Conservation (phyloP, 2,329 filamentous ascomycete species). For the Xylariaceae sp. region DNA sequence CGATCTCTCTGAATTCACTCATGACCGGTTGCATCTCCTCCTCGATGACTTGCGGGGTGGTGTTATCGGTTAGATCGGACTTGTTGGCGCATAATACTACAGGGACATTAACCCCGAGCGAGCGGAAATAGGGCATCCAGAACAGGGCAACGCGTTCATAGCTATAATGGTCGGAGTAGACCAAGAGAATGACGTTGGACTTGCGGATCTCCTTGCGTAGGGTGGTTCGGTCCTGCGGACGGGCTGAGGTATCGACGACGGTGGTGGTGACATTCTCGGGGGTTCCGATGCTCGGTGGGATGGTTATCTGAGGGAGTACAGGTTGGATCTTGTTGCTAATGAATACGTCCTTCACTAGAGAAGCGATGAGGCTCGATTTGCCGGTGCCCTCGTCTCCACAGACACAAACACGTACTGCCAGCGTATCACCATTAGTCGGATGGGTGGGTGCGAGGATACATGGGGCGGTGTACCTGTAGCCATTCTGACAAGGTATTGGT, state of each 20-base stretch:
- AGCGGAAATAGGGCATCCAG: slow-evolving; percentile 98
- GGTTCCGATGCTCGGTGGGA: slow-evolving; percentile 88
- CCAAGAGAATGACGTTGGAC: slow-evolving; percentile 93
- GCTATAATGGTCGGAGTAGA: slow-evolving; percentile 98
- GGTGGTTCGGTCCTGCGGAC: slow-evolving; percentile 88
- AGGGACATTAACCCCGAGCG: slow-evolving; percentile 96
- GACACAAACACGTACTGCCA: slow-evolving; percentile 82
- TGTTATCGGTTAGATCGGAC: slow-evolving; percentile 79
- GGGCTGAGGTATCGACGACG: slow-evolving; percentile 94
- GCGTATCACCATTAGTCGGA: slow-evolving; percentile 10
- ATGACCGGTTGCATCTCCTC: slow-evolving; percentile 98
- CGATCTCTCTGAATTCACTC: slow-evolving; percentile 98
- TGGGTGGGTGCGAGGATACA: neutral
- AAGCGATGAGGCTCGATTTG: slow-evolving; percentile 91
- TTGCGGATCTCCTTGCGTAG: slow-evolving; percentile 94
- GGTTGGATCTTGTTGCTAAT: slow-evolving; percentile 94
- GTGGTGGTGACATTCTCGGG: slow-evolving; percentile 97
- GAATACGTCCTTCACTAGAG: slow-evolving; percentile 95
- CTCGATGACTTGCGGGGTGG: slow-evolving; percentile 82
- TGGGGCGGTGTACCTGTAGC: slow-evolving; percentile 29
- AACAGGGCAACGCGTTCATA: slow-evolving; percentile 96
- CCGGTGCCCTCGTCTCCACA: slow-evolving; percentile 96
- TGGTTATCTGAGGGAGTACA: slow-evolving; percentile 91
- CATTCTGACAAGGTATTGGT: slow-evolving; percentile 26
- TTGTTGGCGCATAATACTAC: slow-evolving; percentile 98